phyloP scores from a whole-genome alignment of 179 eudicot genomes.

The Silene coronaria region DNA sequence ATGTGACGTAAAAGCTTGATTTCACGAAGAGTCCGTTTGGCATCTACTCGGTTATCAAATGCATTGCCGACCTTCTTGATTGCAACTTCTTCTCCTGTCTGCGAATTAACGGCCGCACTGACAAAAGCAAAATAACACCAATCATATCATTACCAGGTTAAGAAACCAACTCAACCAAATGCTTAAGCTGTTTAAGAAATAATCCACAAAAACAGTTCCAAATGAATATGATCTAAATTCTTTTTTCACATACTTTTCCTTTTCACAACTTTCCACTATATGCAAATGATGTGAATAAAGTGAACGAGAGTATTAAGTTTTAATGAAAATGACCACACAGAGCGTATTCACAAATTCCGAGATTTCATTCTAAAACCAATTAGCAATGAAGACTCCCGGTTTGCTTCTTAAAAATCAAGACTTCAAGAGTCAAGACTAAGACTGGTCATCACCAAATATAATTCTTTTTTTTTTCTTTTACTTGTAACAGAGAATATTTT shows the following conservation, averaged over 20 bases:
- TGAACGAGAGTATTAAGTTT: too few relatives aligned
- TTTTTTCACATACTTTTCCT: too few relatives aligned
- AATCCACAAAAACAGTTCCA: not conserved
- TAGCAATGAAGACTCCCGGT: not conserved
- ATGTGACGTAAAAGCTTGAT: constrained; percentile 91
- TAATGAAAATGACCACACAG: not conserved
- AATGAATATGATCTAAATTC: too few relatives aligned
- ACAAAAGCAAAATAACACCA: constrained; percentile 16
- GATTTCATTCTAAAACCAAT: not conserved
- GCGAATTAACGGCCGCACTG: constrained; percentile 86
- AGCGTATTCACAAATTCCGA: not conserved
- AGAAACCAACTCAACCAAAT: too few relatives aligned
- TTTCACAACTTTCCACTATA: too few relatives aligned
- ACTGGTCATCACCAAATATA: too few relatives aligned
- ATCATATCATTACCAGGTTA: not conserved
- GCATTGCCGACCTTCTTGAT: constrained; percentile 94
- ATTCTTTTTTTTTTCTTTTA: too few relatives aligned
- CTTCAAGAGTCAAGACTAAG: too few relatives aligned
- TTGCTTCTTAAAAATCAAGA: too few relatives aligned
- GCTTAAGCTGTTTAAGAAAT: too few relatives aligned
- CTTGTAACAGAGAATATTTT: too few relatives aligned
- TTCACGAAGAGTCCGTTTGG: constrained; percentile 88
- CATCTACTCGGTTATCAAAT: constrained; percentile 87
- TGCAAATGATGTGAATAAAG: too few relatives aligned
- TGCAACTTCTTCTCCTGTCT: constrained; percentile 88